A percentile compares a stretch with the other conserved stretches of the same genome.
Conservation (phyloP, 2,329 filamentous ascomycete species). For the Thielaviopsis punctulata region DNA sequence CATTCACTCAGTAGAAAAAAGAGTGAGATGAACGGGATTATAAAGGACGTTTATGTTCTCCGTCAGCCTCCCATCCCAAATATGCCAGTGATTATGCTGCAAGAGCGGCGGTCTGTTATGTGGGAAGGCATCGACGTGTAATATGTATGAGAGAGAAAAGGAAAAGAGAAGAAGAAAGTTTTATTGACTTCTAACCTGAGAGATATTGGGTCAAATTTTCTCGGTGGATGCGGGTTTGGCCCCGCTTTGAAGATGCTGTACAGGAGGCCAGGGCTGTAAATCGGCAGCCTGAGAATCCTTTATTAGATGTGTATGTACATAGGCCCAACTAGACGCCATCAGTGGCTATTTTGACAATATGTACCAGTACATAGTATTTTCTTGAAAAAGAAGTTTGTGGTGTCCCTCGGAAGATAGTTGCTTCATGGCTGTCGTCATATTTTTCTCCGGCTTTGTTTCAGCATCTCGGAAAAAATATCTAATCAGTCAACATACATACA, state of each 20-base stretch:
- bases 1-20: constrained; percentile 25
- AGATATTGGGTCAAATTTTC: constrained; percentile 7
- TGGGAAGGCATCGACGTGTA: constrained; percentile 21
- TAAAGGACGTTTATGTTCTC: constrained; percentile 39
- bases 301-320: neutral
- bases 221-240: neutral
- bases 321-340: neutral
- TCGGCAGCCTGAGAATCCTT: neutral
- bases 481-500: no score
- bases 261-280: neutral
- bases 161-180: constrained; percentile 15
- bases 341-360: neutral
- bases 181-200: neutral
- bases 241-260: neutral
- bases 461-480: neutral
- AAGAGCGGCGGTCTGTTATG: constrained; percentile 13
- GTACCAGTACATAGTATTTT: no score
- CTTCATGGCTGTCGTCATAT: neutral
- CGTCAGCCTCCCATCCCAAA: constrained; percentile 25
- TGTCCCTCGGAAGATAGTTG: no score
- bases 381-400: no score
- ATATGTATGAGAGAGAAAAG: constrained; percentile 31
- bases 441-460: neutral
- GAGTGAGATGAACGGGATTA: constrained; percentile 38
- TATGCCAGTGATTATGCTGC: constrained; percentile 15